phyloP scores from a whole-genome alignment of 441 rosid genomes.

The Iberis amara region DNA sequence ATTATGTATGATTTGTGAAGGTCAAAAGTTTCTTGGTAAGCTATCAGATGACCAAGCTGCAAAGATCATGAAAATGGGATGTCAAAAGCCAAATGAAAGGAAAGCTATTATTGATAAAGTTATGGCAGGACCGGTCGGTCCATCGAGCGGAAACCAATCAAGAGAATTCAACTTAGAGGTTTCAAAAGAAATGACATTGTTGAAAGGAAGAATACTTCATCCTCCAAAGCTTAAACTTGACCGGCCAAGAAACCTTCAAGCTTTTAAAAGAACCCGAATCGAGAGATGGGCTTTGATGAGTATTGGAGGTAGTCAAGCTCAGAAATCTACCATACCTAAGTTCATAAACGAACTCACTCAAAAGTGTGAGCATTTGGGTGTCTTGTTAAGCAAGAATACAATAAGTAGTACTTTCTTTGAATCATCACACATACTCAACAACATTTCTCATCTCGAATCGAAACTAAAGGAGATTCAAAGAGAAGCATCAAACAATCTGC shows the following conservation, averaged over 20 bases:
- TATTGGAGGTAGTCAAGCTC: constrained; percentile 76
- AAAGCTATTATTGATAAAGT: constrained; percentile 79
- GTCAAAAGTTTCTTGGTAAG: constrained; percentile 95
- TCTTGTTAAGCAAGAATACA: constrained; percentile 64
- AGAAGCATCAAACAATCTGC: constrained; percentile 63
- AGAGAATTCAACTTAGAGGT: constrained; percentile 69
- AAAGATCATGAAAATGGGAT: constrained; percentile 85
- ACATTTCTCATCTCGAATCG: constrained; percentile 56
- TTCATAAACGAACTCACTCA: constrained; percentile 77
- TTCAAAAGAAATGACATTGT: constrained; percentile 75
- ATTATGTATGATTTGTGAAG: constrained; percentile 90
- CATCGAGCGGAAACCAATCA: constrained; percentile 69
- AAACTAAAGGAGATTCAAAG: constrained; percentile 67
- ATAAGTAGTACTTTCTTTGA: constrained; percentile 53
- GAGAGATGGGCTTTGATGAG: constrained; percentile 88
- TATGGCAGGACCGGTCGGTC: constrained; percentile 76
- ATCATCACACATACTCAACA: constrained; percentile 67
- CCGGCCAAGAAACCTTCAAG: constrained; percentile 71
- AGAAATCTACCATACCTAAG: constrained; percentile 62
- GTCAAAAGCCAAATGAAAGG: constrained; percentile 83
- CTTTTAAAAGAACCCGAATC: constrained; percentile 56
- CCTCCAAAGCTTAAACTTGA: constrained; percentile 95
- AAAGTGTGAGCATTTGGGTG: constrained; percentile 84
- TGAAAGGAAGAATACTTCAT: constrained; percentile 79
- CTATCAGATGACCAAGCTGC: constrained; percentile 93